phyloP scores from a whole-genome alignment of 306 rosid genomes.

The Cucurbita argyrosperma region DNA sequence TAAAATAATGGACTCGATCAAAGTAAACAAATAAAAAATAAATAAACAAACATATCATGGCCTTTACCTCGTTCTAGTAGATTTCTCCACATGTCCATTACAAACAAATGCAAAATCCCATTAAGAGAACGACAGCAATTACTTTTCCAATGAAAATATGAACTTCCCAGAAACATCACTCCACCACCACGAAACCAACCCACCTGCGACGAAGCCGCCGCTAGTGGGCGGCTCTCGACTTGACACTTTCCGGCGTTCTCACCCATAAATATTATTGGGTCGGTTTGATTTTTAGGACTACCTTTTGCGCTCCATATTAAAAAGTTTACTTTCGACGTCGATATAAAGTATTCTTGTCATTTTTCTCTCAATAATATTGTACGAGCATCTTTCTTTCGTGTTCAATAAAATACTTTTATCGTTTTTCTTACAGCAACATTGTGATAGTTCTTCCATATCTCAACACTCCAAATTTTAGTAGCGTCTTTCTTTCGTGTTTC shows the following conservation, averaged over 20 bases:
- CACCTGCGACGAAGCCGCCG: background rate
- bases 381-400: too few relatives aligned
- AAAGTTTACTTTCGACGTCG: too few relatives aligned
- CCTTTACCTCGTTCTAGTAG: conserved; percentile 20
- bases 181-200: background rate
- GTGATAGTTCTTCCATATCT: too few relatives aligned
- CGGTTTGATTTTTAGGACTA: background rate
- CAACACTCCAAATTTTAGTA: too few relatives aligned
- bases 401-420: too few relatives aligned
- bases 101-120: background rate
- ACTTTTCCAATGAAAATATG: background rate
- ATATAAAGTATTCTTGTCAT: too few relatives aligned
- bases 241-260: background rate
- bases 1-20: conserved; percentile 4
- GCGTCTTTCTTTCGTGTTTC: too few relatives aligned
- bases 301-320: too few relatives aligned
- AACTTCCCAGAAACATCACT: background rate
- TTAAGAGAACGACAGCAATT: background rate
- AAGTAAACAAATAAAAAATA: background rate
- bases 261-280: background rate
- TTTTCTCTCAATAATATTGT: too few relatives aligned
- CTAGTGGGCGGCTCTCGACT: background rate
- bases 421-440: too few relatives aligned
- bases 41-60: background rate
- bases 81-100: conserved; percentile 3